phyloP scores from a whole-genome alignment of 768 basidiomycete species.

The Harrya chromipes region DNA sequence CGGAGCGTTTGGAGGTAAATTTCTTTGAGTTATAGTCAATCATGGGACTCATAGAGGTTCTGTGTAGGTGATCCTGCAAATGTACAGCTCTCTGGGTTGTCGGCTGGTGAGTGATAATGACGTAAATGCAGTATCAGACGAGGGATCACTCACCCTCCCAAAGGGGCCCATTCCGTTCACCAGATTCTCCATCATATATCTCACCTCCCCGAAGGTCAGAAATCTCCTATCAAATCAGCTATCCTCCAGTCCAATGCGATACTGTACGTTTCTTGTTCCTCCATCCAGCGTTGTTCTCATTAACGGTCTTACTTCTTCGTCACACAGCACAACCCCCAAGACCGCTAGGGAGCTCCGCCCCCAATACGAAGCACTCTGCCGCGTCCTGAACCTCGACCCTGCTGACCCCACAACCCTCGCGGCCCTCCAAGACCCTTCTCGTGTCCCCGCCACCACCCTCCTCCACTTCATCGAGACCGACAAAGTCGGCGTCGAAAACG shows the following conservation, averaged over 20 bases:
- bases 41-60: not conserved
- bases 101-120: slow-evolving; percentile 49
- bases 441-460: slow-evolving; percentile 48
- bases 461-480: slow-evolving; percentile 59
- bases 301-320: not conserved
- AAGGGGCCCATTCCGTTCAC: slow-evolving; percentile 73
- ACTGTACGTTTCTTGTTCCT: slow-evolving; percentile 39
- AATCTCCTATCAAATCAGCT: slow-evolving; percentile 66
- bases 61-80: slow-evolving; percentile 55
- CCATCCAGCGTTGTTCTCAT: not conserved
- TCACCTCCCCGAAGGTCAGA: slow-evolving; percentile 49
- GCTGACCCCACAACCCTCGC: slow-evolving; percentile 45
- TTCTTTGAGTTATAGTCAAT: not conserved
- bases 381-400: slow-evolving; percentile 53
- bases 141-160: not conserved
- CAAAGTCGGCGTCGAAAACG: slow-evolving; percentile 45
- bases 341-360: slow-evolving; percentile 53
- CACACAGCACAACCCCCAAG: slow-evolving; percentile 51
- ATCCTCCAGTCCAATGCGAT: slow-evolving; percentile 75
- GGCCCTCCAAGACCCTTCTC: slow-evolving; percentile 46
- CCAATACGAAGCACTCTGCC: slow-evolving; percentile 65
- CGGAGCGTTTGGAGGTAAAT: slow-evolving; percentile 58
- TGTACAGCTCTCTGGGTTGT: slow-evolving; percentile 65
- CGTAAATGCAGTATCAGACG: not conserved
- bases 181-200: slow-evolving; percentile 72